Conservation (phyloP, 148 eudicot species). For the Heliamphora exappendiculata region DNA sequence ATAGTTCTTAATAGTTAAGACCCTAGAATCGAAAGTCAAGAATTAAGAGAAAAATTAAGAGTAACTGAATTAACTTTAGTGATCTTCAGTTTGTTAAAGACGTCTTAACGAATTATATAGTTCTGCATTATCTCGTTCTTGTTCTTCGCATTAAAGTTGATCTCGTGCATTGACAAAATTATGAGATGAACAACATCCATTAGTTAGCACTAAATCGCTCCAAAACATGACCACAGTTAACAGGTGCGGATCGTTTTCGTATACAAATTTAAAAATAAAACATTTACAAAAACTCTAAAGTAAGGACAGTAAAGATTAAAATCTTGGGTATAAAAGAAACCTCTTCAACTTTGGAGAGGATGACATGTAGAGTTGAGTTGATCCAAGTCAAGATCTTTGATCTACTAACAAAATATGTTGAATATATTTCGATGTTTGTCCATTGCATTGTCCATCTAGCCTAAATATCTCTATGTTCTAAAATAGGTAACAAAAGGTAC, state of each 20-base stretch:
- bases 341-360: conserved; percentile 93
- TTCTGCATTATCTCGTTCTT: conserved; percentile 95
- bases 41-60: not conserved
- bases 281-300: not conserved
- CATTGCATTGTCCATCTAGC: too few species aligned
- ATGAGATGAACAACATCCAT: conserved; percentile 91
- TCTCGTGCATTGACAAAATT: conserved; percentile 58
- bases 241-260: not conserved
- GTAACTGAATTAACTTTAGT: conserved; percentile 43
- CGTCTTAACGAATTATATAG: conserved; percentile 89
- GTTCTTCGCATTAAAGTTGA: conserved; percentile 82
- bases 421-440: conserved; percentile 78
- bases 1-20: too few species aligned
- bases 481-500: too few species aligned
- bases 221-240: conserved; percentile 59
- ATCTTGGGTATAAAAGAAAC: conserved; percentile 19
- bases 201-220: conserved; percentile 91
- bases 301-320: not conserved
- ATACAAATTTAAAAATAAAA: too few species aligned
- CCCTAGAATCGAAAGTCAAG: not conserved
- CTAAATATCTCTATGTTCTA: too few species aligned
- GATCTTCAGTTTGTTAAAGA: conserved; percentile 81
- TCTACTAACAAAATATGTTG: conserved; percentile 90
- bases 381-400: conserved; percentile 89
- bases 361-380: conserved; percentile 76